Evolutionary conservation across 2,329 filamentous ascomycete genomes (phyloP), one percentile per base, ranked within the genome.

Genomic region (Daldinia sp.): DNA sequence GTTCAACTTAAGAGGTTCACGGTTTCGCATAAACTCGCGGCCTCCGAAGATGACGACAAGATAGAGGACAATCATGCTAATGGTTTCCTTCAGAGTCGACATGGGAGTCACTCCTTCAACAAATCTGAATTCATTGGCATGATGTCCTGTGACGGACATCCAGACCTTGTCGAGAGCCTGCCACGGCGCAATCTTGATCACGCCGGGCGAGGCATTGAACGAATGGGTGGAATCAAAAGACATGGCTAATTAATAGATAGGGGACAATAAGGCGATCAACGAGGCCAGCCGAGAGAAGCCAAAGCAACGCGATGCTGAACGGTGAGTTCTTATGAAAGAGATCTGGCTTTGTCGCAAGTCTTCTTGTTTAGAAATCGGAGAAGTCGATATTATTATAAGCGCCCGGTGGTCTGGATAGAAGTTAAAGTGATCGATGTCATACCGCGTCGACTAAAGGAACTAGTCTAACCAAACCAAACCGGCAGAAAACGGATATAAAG

Each of bases 1-100:
- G 84, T 93, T 96, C 78, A 98, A 88, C 86, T 95, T 92, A 83
- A 96, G 90, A n/a, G 95, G 87, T 79, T 90, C 86, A 72, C 93
- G 89, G 78, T 92, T 90, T 82, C 92, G 93, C 95, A 98, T 98
- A 74, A 94, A 78, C 82, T 97, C 93, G 73, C 94, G 89, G 66
- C 95, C 95, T 71, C 94, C 94, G 73, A 98, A 96, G 78, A 98
- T 94, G 83, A 97, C 85, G 72, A 92, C 83, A 81, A 98, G 97
- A 89, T 98, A 98, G 79, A 92, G 83, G 78, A 92, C 83, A 74
- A 98, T 91, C 79, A 93, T 91, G 74, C 91, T 87, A 60, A 89
- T 87, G 61, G 93, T 94, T 82, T 92, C 89, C 80, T 90, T 90
- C 77, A 97, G 85, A 6, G 94, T 97, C 61, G 94, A 97, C 87